A percentile compares a stretch with the other conserved stretches of the same genome.
These are phyloP conservation scores for Pythium myriotylum DNA, from an alignment of 352 stramenopile species.

Conservation along the genomic window DNA sequence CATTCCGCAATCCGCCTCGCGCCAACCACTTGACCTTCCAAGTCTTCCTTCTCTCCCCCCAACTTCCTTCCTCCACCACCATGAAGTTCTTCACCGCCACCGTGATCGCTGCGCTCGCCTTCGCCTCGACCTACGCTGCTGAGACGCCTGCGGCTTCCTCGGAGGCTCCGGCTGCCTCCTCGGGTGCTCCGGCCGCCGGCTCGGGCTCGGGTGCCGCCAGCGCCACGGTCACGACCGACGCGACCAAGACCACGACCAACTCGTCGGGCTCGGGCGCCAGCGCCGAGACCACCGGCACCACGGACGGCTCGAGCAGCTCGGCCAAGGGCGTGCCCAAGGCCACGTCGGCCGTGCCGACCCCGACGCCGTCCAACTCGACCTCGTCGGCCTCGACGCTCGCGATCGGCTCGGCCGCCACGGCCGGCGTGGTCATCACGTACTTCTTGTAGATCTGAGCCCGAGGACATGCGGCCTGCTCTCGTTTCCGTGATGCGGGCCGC, in stretches of 20 bases:
- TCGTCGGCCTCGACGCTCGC: slow-evolving; percentile 15
- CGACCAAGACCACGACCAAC: not conserved
- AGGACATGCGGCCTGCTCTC: too few relatives aligned
- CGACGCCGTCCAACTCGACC: not conserved
- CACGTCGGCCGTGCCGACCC: slow-evolving; percentile 1
- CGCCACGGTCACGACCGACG: not conserved
- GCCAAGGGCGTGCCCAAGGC: not conserved
- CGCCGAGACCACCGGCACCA: not conserved
- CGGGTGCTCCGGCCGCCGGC: not conserved
- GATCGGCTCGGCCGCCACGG: slow-evolving; percentile 13
- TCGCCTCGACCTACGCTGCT: slow-evolving; percentile 17
- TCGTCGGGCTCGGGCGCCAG: slow-evolving; percentile 6
- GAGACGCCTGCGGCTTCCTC: not conserved
- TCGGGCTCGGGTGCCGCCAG: slow-evolving; percentile 6
- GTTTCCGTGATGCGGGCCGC: too few relatives aligned
- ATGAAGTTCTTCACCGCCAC: slow-evolving; percentile 30
- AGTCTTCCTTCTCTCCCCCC: slow-evolving; percentile 1
- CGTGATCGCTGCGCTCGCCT: slow-evolving; percentile 15
- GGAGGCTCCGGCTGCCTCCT: not conserved
- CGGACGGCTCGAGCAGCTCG: not conserved
- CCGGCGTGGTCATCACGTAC: slow-evolving; percentile 5
- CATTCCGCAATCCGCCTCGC: slow-evolving; percentile 17
- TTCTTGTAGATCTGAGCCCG: slow-evolving; percentile 12
- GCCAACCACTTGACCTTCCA: slow-evolving; percentile 6
- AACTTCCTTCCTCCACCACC: not conserved